Conservation (phyloP, 441 rosid species). For the Populus hybrid region DNA sequence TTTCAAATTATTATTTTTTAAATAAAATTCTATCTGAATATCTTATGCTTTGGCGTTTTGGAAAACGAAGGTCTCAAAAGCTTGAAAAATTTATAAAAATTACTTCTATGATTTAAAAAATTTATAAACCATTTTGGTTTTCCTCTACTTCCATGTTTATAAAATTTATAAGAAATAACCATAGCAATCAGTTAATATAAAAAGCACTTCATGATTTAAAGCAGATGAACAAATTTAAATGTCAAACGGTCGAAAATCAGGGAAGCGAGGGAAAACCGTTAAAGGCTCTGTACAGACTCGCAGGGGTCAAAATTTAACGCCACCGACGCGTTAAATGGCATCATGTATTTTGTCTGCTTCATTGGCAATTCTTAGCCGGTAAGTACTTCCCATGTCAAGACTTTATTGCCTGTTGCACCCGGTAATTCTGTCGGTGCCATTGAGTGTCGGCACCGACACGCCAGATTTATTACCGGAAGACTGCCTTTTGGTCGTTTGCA, state of each 20-base stretch:
- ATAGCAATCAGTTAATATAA: no score
- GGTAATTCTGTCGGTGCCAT: slow-evolving; percentile 37
- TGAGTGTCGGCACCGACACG: slow-evolving; percentile 64
- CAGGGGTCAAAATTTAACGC: slow-evolving; percentile 34
- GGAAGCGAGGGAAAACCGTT: slow-evolving; percentile 14
- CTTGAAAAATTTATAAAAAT: no score
- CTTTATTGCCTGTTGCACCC: slow-evolving; percentile 1
- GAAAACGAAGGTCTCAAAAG: no score
- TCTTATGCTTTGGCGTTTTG: no score
- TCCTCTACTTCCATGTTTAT: no score
- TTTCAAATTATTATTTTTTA: no score
- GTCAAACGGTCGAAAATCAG: slow-evolving; percentile 12
- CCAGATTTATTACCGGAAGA: slow-evolving; percentile 35
- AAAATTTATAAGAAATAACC: neutral
- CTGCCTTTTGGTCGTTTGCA: no score
- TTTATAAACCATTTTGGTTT: no score
- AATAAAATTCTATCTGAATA: no score
- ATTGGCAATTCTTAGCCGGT: slow-evolving; percentile 22
- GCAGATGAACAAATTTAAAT: neutral
- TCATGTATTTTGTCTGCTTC: slow-evolving; percentile 13
- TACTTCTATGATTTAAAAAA: no score
- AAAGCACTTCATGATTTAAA: no score
- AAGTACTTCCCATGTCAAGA: slow-evolving; percentile 1
- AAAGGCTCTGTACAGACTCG: no score
- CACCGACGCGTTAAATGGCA: slow-evolving; percentile 41